Evolutionary conservation across 148 eudicot genomes (phyloP).

Genomic region (Pharnaceum exiguum): DNA sequence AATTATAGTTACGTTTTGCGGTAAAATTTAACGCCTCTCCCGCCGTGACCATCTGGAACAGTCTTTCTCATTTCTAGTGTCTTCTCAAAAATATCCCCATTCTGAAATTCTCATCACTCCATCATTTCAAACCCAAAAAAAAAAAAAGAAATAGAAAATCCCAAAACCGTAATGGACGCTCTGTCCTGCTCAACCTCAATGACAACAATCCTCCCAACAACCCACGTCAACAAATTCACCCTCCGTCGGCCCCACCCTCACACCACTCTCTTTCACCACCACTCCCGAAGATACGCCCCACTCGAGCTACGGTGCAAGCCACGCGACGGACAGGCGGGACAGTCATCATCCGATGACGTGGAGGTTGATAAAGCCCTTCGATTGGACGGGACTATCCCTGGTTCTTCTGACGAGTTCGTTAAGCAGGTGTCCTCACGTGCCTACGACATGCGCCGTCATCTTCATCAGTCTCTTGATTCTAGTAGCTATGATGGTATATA

Average conservation of each 20-base stretch:
- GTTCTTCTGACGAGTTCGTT: slow-evolving; percentile 71
- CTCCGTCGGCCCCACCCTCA: too few species aligned
- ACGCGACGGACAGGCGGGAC: slow-evolving; percentile 22
- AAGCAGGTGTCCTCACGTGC: slow-evolving; percentile 93
- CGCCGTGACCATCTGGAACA: background rate
- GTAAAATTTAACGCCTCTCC: background rate
- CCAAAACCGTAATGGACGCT: too few species aligned
- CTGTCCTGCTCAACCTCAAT: too few species aligned
- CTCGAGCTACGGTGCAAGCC: background rate
- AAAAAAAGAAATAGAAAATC: too few species aligned
- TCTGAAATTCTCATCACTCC: too few species aligned
- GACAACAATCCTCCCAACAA: too few species aligned
- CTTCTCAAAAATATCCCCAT: too few species aligned
- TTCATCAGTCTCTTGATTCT: slow-evolving; percentile 67
- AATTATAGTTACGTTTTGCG: too few species aligned
- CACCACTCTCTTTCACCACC: too few species aligned
- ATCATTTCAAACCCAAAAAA: too few species aligned
- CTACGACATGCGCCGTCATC: slow-evolving; percentile 78
- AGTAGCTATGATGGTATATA: slow-evolving; percentile 83
- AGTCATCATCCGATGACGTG: slow-evolving; percentile 35
- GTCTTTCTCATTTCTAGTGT: too few species aligned
- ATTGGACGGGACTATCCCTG: slow-evolving; percentile 83
- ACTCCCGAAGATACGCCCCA: too few species aligned
- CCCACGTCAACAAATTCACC: slow-evolving; percentile 22
- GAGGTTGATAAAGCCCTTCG: slow-evolving; percentile 72